Conservation (phyloP, 345 rosid genomes). For the Raphanus sativus region DNA sequence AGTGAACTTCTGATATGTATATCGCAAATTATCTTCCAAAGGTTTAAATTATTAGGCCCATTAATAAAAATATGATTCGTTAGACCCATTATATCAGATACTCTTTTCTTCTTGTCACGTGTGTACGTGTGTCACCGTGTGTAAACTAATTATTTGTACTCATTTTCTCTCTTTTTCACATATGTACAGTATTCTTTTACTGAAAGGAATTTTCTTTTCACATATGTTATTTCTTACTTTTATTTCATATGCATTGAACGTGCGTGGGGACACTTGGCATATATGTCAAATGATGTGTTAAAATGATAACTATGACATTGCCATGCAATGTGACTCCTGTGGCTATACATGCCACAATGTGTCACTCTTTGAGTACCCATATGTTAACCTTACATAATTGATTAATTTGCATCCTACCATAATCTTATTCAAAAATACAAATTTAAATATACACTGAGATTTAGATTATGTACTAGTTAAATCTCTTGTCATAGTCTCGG, state of each 20-base stretch:
- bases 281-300: slow-evolving; percentile 34
- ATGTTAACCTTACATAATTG: neutral
- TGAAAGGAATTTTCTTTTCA: too few species aligned
- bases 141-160: too few species aligned
- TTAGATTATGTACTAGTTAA: too few species aligned
- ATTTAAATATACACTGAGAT: neutral
- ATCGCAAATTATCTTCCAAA: neutral
- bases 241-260: neutral
- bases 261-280: slow-evolving; percentile 18
- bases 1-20: neutral
- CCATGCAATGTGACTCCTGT: slow-evolving; percentile 37
- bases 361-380: slow-evolving; percentile 22
- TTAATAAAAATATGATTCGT: neutral
- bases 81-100: neutral
- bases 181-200: too few species aligned
- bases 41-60: neutral
- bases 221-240: neutral
- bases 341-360: slow-evolving; percentile 14
- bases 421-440: neutral
- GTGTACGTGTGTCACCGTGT: too few species aligned
- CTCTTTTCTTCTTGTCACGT: too few species aligned
- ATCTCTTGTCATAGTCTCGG: too few species aligned
- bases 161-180: too few species aligned
- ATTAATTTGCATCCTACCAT: neutral
- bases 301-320: neutral